phyloP scores from a whole-genome alignment of 257 asterid genomes.

The Lantana camara region DNA sequence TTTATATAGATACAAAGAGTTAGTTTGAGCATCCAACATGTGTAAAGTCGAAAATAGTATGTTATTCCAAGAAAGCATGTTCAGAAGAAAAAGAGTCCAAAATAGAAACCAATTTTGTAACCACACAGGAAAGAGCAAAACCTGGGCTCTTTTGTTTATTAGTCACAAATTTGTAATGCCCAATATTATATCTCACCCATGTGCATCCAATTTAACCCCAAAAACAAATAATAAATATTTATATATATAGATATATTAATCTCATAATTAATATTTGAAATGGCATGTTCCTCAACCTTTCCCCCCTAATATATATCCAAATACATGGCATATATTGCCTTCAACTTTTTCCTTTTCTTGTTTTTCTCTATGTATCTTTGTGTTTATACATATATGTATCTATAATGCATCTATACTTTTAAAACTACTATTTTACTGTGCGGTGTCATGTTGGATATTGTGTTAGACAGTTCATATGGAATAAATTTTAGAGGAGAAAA shows the following conservation, averaged over 20 bases:
- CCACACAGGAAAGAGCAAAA: constrained; percentile 28
- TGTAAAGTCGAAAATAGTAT: constrained; percentile 20
- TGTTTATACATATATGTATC: too few relatives aligned
- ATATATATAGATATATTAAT: constrained; percentile 22
- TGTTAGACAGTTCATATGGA: too few relatives aligned
- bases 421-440: too few relatives aligned
- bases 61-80: constrained; percentile 30
- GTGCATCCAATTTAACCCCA: constrained; percentile 54
- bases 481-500: too few relatives aligned
- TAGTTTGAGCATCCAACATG: constrained; percentile 19
- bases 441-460: too few relatives aligned
- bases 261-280: constrained; percentile 32
- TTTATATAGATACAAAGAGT: background rate
- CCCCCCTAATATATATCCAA: constrained; percentile 43
- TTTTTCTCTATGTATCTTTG: too few relatives aligned
- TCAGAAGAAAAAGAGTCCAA: constrained; percentile 31
- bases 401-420: too few relatives aligned
- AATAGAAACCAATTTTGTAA: constrained; percentile 36
- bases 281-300: constrained; percentile 48
- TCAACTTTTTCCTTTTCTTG: constrained; percentile 12
- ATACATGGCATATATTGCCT: constrained; percentile 32
- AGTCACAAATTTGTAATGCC: constrained; percentile 25
- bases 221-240: too few relatives aligned
- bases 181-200: constrained; percentile 51
- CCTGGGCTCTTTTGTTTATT: constrained; percentile 32